A percentile compares a stretch with the other conserved stretches of the same genome.
Conservation (phyloP, 2,329 filamentous ascomycete species). For the Neofusicoccum cordaticola region DNA sequence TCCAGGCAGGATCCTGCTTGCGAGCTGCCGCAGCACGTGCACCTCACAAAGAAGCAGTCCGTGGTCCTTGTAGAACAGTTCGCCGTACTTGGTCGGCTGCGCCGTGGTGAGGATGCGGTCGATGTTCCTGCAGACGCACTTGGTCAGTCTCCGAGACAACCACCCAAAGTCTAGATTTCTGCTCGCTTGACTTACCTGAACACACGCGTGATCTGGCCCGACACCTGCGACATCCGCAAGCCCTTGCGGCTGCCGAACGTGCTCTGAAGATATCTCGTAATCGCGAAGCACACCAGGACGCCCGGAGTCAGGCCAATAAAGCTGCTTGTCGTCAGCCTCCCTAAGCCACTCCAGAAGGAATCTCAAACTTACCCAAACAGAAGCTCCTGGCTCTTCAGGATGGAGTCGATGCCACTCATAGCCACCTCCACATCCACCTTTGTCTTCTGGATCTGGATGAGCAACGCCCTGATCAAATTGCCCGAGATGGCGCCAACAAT, state of each 20-base stretch:
- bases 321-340: constrained; percentile 38
- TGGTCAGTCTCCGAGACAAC: constrained; percentile 9
- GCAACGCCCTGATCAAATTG: constrained; percentile 81
- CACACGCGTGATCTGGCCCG: constrained; percentile 12
- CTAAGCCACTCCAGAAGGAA: not conserved
- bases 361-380: constrained; percentile 66
- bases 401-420: constrained; percentile 89
- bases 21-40: constrained; percentile 72
- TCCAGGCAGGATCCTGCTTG: constrained; percentile 65
- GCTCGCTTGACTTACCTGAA: constrained; percentile 21
- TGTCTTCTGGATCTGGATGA: constrained; percentile 98
- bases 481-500: constrained; percentile 79
- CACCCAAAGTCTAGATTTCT: not conserved
- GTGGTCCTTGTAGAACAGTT: constrained; percentile 88
- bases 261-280: constrained; percentile 67
- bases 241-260: constrained; percentile 70
- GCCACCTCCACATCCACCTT: constrained; percentile 98
- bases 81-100: constrained; percentile 64
- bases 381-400: constrained; percentile 93
- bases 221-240: constrained; percentile 68
- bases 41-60: constrained; percentile 87
- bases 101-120: constrained; percentile 61
- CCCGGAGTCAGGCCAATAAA: constrained; percentile 93
- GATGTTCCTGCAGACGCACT: constrained; percentile 58
- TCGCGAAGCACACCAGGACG: constrained; percentile 78